Conservation (phyloP, 371 early-diverging fungal genomes). For the Circinella umbellata region DNA sequence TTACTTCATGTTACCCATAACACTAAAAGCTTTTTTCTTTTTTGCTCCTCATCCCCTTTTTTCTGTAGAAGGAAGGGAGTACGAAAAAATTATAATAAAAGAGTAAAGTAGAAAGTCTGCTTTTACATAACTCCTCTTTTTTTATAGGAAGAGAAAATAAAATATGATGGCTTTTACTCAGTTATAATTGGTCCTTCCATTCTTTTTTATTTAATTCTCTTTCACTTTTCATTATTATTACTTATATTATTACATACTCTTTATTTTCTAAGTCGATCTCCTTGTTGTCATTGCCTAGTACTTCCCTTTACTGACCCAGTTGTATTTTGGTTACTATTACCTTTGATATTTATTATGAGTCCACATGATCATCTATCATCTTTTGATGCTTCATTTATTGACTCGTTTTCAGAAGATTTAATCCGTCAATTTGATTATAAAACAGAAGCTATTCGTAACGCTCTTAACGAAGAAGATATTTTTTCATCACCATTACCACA, state of each 20-base stretch:
- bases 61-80: too few relatives aligned
- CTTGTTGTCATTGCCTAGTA: neutral
- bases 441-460: conserved; percentile 6
- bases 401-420: conserved; percentile 37
- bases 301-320: neutral
- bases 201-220: conserved; percentile 2
- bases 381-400: neutral
- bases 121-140: too few relatives aligned
- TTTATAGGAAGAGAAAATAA: too few relatives aligned
- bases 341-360: neutral
- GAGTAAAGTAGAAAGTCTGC: too few relatives aligned
- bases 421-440: conserved; percentile 34
- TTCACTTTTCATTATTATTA: neutral
- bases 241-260: too few relatives aligned
- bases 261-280: neutral
- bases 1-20: neutral
- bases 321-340: neutral
- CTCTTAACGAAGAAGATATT: neutral
- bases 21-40: too few relatives aligned
- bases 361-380: conserved; percentile 12
- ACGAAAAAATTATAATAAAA: too few relatives aligned
- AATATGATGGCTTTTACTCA: too few relatives aligned
- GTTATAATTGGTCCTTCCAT: neutral
- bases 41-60: too few relatives aligned
- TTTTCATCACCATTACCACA: conserved; percentile 8